A percentile compares a stretch with the other conserved stretches of the same genome.
These are phyloP conservation scores for Rhizopus arrhizus DNA, from an alignment of 371 early-diverging fungal genomes.

Conservation along the genomic window DNA sequence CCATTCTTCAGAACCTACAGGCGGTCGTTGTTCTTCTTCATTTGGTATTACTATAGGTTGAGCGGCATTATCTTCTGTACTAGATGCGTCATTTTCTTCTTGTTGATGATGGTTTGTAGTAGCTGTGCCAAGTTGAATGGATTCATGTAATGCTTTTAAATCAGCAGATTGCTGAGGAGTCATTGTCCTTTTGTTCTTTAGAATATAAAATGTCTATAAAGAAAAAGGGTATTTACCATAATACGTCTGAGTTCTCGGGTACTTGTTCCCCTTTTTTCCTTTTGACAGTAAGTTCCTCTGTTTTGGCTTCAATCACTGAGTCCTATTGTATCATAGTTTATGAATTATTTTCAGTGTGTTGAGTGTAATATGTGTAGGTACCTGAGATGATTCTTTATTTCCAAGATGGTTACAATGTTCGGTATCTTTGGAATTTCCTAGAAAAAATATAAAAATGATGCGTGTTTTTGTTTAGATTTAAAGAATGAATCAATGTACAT, in stretches of 20 bases:
- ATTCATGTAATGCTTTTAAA: slow-evolving; percentile 26
- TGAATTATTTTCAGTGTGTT: too few relatives aligned
- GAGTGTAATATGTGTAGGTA: too few relatives aligned
- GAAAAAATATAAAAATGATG: too few relatives aligned
- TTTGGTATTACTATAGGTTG: slow-evolving; percentile 6
- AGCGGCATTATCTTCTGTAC: neutral
- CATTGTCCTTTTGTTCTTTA: slow-evolving; percentile 12
- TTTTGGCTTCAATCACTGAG: neutral
- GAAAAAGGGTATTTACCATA: slow-evolving; percentile 10
- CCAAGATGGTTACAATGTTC: too few relatives aligned
- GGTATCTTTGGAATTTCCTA: too few relatives aligned
- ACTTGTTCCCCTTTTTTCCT: neutral
- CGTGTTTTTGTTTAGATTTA: too few relatives aligned
- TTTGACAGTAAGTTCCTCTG: neutral
- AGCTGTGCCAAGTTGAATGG: slow-evolving; percentile 14
- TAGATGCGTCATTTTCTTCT: neutral
- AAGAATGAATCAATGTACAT: neutral
- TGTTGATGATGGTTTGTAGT: neutral
- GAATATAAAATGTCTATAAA: slow-evolving; percentile 1
- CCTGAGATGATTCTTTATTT: too few relatives aligned
- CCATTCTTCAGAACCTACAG: slow-evolving; percentile 82
- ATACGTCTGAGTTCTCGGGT: neutral
- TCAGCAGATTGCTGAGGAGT: slow-evolving; percentile 26
- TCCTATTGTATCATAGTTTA: too few relatives aligned
- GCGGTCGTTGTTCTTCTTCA: slow-evolving; percentile 44